Evolutionary conservation across 495 filamentous ascomycete species (phyloP).

Genomic region (Pyrenula massariospora): DNA sequence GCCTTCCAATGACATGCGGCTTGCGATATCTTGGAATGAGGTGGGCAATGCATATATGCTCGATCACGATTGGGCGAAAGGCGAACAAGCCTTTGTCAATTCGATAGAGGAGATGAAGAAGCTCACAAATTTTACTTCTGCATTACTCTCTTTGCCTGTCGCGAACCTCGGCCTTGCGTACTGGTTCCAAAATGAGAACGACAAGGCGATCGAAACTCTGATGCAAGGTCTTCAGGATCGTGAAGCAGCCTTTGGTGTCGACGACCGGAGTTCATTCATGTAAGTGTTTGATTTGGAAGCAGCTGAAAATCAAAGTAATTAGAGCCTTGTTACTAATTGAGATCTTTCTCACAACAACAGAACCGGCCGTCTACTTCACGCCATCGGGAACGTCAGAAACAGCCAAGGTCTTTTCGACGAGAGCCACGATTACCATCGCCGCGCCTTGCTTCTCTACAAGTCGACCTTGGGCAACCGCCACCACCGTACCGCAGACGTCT

Average conservation of each 20-base stretch:
- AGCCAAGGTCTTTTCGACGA: constrained; percentile 9
- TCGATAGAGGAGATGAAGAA: background rate
- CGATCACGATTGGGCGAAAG: background rate
- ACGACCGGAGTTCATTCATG: constrained; percentile 10
- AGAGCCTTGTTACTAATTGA: background rate
- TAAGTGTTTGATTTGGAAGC: constrained; percentile 7
- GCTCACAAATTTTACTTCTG: background rate
- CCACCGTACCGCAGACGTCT: constrained; percentile 12
- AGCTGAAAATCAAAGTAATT: background rate
- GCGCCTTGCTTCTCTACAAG: constrained; percentile 8
- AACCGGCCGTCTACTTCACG: constrained; percentile 11
- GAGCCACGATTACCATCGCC: constrained; percentile 9
- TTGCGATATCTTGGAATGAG: constrained; percentile 5
- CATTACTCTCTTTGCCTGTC: background rate
- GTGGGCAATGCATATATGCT: constrained; percentile 3
- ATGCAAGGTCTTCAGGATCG: background rate
- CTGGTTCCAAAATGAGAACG: constrained; percentile 4
- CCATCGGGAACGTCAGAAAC: constrained; percentile 7
- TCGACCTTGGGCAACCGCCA: constrained; percentile 14
- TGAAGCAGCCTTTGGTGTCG: constrained; percentile 1
- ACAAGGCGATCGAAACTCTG: constrained; percentile 4
- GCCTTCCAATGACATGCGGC: constrained; percentile 3
- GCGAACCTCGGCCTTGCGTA: constrained; percentile 10
- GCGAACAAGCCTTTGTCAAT: background rate
- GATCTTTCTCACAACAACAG: constrained; percentile 6